Evolutionary conservation across 257 asterid species (phyloP).

Genomic region (Solanum arcanum): DNA sequence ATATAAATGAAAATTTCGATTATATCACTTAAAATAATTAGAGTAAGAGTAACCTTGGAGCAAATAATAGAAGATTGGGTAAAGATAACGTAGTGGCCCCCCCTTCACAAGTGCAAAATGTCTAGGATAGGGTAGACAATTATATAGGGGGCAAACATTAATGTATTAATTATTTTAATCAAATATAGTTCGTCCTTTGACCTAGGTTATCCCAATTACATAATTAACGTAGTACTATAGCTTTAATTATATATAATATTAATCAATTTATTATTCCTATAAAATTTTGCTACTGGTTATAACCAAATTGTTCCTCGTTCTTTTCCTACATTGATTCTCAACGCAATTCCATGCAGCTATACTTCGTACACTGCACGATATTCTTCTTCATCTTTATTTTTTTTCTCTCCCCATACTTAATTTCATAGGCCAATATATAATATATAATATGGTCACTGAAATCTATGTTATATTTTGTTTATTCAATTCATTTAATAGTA

Average conservation of each 20-base stretch:
- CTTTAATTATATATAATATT: not conserved
- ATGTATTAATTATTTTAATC: constrained; percentile 1
- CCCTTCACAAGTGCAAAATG: constrained; percentile 11
- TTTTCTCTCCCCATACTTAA: constrained; percentile 2
- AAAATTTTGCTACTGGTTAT: not conserved
- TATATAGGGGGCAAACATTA: constrained; percentile 14
- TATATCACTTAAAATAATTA: not conserved
- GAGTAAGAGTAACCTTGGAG: not conserved
- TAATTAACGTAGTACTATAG: not conserved
- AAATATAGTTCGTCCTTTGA: not conserved
- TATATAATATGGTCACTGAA: constrained; percentile 23
- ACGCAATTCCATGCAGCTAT: constrained; percentile 47
- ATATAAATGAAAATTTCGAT: not conserved
- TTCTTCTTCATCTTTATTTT: constrained; percentile 3
- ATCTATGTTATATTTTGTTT: constrained; percentile 17
- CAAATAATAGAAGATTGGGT: not conserved
- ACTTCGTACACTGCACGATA: constrained; percentile 59
- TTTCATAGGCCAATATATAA: constrained; percentile 9
- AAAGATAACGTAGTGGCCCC: constrained; percentile 12
- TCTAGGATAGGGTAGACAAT: constrained; percentile 32
- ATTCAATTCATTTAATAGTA: not conserved
- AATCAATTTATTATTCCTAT: not conserved
- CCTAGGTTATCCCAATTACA: not conserved
- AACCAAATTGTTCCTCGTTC: constrained; percentile 10
- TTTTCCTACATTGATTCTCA: constrained; percentile 30